Evolutionary conservation across 495 filamentous ascomycete genomes (phyloP), one percentile per base, ranked within the genome.

Genomic region (Xylaria palmicola): DNA sequence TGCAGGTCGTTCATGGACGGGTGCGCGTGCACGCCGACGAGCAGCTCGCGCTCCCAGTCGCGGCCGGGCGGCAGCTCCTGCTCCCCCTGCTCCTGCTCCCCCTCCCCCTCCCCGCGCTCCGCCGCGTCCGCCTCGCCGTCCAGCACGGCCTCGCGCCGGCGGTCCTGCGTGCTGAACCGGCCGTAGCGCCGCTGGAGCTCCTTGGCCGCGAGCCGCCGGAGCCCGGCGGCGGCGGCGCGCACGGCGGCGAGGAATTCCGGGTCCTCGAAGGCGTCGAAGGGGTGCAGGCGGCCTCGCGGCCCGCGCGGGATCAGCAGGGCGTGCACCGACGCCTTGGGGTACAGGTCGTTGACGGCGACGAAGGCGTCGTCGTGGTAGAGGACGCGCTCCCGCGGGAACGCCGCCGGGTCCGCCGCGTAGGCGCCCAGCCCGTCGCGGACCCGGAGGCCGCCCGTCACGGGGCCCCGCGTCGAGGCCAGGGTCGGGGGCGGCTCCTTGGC

Each of bases 1-100:
- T 98, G 94, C 56, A 98, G 72, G 74, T 97, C 91, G 55, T 85
- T 87, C 94, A 98, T 96, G 19, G 85, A 89, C n/a, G 94, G 94
- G 56, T 85, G 81, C 2, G 90, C 89, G 75, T 98, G 94, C 0
- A 96, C 78, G 20, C 94, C 94, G 15, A 86, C 81, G 41, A 85
- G 81, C 56, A 97, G 80, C 26, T 94, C 91, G n/a, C 72, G 71
- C 39, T 81, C 77, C 89, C 91, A 98, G 70, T 96, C 86, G 19
- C 93, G 77, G 0, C 92, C 92, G 0, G 67, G 61, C 0, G 92
- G 91, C 17, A 91, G 73, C 32, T n/a, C n/a, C n/a, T 80, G 71
- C 22, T 79, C 77, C 4, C 68, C 63, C 62, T 71, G 70, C 0
- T 67, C 74, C 4, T 62, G 62, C n/a, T 77, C 75, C n/a, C 76